These are phyloP conservation scores for Trichoderma harzianum DNA, from an alignment of 2,329 filamentous ascomycete species.

Conservation along the genomic window DNA sequence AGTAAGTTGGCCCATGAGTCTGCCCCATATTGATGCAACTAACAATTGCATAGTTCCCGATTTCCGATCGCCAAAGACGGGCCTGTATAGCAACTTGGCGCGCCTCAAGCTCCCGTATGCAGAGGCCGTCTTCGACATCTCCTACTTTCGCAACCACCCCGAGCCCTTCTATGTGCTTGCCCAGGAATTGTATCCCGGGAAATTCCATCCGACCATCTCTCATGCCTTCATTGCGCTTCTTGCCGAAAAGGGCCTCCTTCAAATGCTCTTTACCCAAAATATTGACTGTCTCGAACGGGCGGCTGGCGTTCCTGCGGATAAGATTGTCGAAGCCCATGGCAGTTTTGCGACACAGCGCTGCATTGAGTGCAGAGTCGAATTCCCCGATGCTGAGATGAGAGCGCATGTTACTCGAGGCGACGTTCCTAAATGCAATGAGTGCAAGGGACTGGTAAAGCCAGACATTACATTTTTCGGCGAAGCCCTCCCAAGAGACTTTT, in stretches of 20 bases:
- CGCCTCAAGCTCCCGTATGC: slow-evolving; percentile 81
- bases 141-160: slow-evolving; percentile 80
- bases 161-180: slow-evolving; percentile 90
- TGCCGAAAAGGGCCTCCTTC: slow-evolving; percentile 70
- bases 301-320: slow-evolving; percentile 76
- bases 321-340: slow-evolving; percentile 90
- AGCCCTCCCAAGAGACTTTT: slow-evolving; percentile 45
- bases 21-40: neutral
- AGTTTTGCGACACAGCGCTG: slow-evolving; percentile 90
- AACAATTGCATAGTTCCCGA: slow-evolving; percentile 66
- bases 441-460: slow-evolving; percentile 81
- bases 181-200: slow-evolving; percentile 86
- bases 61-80: slow-evolving; percentile 89
- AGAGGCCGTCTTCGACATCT: slow-evolving; percentile 91
- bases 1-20: slow-evolving; percentile 38
- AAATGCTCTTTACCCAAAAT: slow-evolving; percentile 94
- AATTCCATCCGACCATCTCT: slow-evolving; percentile 81
- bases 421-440: slow-evolving; percentile 69
- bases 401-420: slow-evolving; percentile 61
- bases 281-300: slow-evolving; percentile 91
- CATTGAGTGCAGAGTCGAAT: slow-evolving; percentile 77
- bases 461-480: slow-evolving; percentile 96
- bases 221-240: slow-evolving; percentile 86
- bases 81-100: slow-evolving; percentile 88
- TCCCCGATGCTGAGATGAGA: slow-evolving; percentile 71